Evolutionary conservation across 2,329 filamentous ascomycete species (phyloP).

Genomic region (Aspergillus sp.): DNA sequence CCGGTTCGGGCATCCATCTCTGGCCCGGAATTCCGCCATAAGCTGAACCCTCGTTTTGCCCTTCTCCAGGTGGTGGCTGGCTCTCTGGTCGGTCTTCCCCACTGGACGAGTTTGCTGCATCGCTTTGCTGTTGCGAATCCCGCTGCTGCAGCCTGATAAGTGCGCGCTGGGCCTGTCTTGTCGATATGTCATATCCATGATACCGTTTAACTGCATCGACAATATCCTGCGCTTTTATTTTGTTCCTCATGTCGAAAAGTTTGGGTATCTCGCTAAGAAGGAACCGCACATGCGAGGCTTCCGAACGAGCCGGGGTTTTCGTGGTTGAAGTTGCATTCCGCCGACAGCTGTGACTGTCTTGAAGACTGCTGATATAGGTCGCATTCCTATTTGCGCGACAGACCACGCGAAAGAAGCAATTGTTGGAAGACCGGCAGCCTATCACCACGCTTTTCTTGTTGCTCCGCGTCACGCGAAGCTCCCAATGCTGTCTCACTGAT

Average conservation of each 20-base stretch:
- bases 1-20: slow-evolving; percentile 33
- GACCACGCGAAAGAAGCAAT: slow-evolving; percentile 42
- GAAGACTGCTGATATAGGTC: slow-evolving; percentile 41
- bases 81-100: slow-evolving; percentile 27
- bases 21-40: slow-evolving; percentile 30
- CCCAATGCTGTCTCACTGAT: slow-evolving; percentile 43
- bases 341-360: slow-evolving; percentile 40
- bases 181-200: slow-evolving; percentile 42
- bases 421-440: slow-evolving; percentile 39
- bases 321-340: slow-evolving; percentile 28
- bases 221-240: slow-evolving; percentile 38
- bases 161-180: slow-evolving; percentile 40
- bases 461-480: slow-evolving; percentile 40
- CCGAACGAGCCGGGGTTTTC: slow-evolving; percentile 38
- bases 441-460: slow-evolving; percentile 45
- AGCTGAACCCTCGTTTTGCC: slow-evolving; percentile 24
- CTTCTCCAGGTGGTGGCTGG: slow-evolving; percentile 25
- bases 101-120: slow-evolving; percentile 23
- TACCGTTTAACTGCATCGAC: slow-evolving; percentile 43
- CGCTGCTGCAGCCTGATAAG: slow-evolving; percentile 37
- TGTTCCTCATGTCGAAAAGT: slow-evolving; percentile 39
- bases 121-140: slow-evolving; percentile 22
- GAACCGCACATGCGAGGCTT: slow-evolving; percentile 42
- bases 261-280: slow-evolving; percentile 40
- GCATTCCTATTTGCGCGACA: slow-evolving; percentile 42